A percentile compares a stretch with the other conserved stretches of the same genome.
These are phyloP conservation scores for Cryptococcus neoformans DNA, from an alignment of 1,284 basidiomycete species.

Conservation along the genomic window DNA sequence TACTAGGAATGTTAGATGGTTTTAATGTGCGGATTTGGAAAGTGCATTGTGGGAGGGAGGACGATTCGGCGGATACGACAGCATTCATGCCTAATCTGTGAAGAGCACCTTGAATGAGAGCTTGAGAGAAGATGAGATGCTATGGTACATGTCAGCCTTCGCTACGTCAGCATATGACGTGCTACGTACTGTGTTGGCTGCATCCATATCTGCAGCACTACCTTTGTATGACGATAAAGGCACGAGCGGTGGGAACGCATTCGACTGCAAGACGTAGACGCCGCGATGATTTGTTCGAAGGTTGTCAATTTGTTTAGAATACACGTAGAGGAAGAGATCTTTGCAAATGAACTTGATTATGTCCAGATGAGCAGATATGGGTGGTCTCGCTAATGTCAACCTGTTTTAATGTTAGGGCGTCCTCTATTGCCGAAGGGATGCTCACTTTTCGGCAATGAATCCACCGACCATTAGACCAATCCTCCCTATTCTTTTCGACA, in stretches of 20 bases:
- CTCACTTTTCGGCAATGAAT: constrained; percentile 78
- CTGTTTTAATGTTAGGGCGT: constrained; percentile 48
- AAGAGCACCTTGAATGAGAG: constrained; percentile 78
- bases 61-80: constrained; percentile 71
- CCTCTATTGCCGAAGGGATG: constrained; percentile 1
- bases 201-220: constrained; percentile 65
- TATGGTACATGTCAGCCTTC: constrained; percentile 34
- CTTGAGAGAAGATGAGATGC: constrained; percentile 75
- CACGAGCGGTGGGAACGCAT: constrained; percentile 77
- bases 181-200: constrained; percentile 63
- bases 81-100: constrained; percentile 70
- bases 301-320: constrained; percentile 85
- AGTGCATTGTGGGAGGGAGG: constrained; percentile 72
- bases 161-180: not conserved
- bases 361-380: constrained; percentile 80
- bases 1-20: constrained; percentile 7
- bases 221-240: constrained; percentile 70
- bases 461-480: constrained; percentile 85
- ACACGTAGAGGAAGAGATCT: constrained; percentile 59
- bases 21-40: constrained; percentile 44
- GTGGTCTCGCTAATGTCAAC: constrained; percentile 67
- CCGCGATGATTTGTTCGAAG: constrained; percentile 91
- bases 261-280: constrained; percentile 89
- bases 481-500: constrained; percentile 67
- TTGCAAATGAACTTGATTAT: constrained; percentile 95